Base-by-base conservation (phyloP, 2,329 filamentous ascomycete species). In the Mycosphaerelloides madeirae region DNA sequence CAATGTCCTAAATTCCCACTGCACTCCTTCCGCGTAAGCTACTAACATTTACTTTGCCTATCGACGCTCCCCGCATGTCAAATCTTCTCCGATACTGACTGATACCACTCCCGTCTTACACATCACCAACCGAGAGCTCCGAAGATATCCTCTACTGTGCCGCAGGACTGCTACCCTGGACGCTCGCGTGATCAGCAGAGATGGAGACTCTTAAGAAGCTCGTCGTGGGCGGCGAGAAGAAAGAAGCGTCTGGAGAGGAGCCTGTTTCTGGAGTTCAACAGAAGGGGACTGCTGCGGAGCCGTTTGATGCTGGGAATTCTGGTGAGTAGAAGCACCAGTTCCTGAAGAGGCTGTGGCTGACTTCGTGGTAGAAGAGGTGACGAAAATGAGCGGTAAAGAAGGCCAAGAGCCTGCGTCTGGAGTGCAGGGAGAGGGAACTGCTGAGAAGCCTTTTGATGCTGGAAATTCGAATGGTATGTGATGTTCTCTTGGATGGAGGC, bases 261-360 rank as follows among this genome's bases (percentile, higher is more conserved):
- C 87, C 87, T 14, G 65, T 89, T 34, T 84, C 85, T 15, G 87
- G 87, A 16, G 70, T 79, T 40, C 70, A 75, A 45, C 87, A 87
- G 31, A 71, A 83, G 61, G 84, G 85, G 3, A 75, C 76, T 18
- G 74, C 73, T 33, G 79, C 78, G 11, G 83, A 91, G 63, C 87
- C 87, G 0, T 94, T 82, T 57, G 87, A 93, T 61, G 80, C 80
- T 46, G 87, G 87, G 38, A 93, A 93, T 64, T 68, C 78, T n/a
- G 75, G 79, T 71, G 76, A 73, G 80, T 35, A 29, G 41, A n/a
- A n/a, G n/a, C n/a, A n/a, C n/a, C n/a, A n/a, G n/a, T n/a, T n/a
- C n/a, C n/a, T n/a, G n/a, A n/a, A n/a, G n/a, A n/a, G n/a, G n/a
- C n/a, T n/a, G n/a, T 25, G 9, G 9, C 22, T 6, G 9, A 25